phyloP scores from a whole-genome alignment of 2,329 filamentous ascomycete genomes.

The Scytalidium sp. region DNA sequence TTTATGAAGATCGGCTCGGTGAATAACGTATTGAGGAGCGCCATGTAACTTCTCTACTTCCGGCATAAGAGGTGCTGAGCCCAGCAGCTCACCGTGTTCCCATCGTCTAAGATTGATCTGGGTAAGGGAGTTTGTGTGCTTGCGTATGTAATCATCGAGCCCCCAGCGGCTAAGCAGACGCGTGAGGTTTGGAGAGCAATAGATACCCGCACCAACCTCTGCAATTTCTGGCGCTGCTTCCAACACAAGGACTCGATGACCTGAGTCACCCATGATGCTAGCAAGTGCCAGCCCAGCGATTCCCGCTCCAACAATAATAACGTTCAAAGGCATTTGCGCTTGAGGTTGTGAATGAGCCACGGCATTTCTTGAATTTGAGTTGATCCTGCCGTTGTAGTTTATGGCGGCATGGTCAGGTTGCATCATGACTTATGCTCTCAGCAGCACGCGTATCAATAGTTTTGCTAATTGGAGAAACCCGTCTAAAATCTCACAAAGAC shows the following conservation, averaged over 20 bases:
- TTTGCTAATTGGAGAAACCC: too few species aligned
- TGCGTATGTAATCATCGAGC: constrained; percentile 1
- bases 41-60: constrained; percentile 5
- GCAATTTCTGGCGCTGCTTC: constrained; percentile 33
- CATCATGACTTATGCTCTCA: too few species aligned
- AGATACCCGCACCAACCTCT: constrained; percentile 24
- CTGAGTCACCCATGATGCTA: constrained; percentile 2
- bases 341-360: too few species aligned
- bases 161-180: constrained; percentile 7
- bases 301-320: constrained; percentile 5
- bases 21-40: constrained; percentile 10
- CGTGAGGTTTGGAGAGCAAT: constrained; percentile 9
- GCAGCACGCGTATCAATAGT: too few species aligned
- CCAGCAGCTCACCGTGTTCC: constrained; percentile 4
- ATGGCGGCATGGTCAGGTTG: too few species aligned
- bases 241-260: constrained; percentile 33
- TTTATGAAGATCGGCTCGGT: constrained; percentile 9
- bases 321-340: constrained; percentile 7
- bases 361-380: too few species aligned
- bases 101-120: constrained; percentile 3
- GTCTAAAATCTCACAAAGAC: too few species aligned
- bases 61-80: neutral
- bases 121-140: constrained; percentile 1
- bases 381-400: too few species aligned
- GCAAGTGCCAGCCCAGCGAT: constrained; percentile 1